Base-by-base conservation (phyloP, 2,329 filamentous ascomycete species). In the Clonostachys sp. region DNA sequence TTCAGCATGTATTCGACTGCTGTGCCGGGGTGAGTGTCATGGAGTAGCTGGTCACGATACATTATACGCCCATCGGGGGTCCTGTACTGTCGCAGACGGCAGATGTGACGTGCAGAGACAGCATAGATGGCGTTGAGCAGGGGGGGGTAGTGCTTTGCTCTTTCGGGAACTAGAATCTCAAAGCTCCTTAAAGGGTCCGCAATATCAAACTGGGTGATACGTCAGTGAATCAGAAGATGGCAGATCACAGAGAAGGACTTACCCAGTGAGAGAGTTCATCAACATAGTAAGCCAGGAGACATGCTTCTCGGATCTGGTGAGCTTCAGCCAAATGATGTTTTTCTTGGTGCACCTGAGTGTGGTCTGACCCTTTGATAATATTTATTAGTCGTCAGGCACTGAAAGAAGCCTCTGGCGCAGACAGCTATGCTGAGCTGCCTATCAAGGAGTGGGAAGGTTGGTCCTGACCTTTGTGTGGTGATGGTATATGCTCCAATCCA, bases 251-350 rank as follows among this genome's bases (percentile, higher is more conserved):
- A 10, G 8, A 30, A 10, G 8, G 4, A n/a, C 53, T 44, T 57
- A 69, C 66, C 66, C 66, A 70, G 44, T 65, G 65, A 10, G 67
- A 67, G 12, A 70, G 55, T 43, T 70, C 66, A 30, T 70, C 67
- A 10, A 67, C 58, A 48, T 67, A 70, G 45, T 70, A 70, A 5
- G 65, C 53, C 12, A 70, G 52, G 6, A 70, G 51, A 33, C 66
- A 70, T 0, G 66, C 66, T 42, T 70, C 66, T 7, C 68, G 66
- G 2, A 62, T 58, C 45, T 67, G 57, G 9, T 9, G 24, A 30
- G 24, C 13, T 59, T 49, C 1, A 68, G 45, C 0, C 65, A 64
- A 16, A 67, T 66, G 16, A 24, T 33, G 2, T 18, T 44, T 45
- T 3, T 53, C 34, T 20, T 46, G 47, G 30, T 44, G 24, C 42